These are phyloP conservation scores for Cornus kousa DNA, from an alignment of 148 eudicot species.

Conservation along the genomic window DNA sequence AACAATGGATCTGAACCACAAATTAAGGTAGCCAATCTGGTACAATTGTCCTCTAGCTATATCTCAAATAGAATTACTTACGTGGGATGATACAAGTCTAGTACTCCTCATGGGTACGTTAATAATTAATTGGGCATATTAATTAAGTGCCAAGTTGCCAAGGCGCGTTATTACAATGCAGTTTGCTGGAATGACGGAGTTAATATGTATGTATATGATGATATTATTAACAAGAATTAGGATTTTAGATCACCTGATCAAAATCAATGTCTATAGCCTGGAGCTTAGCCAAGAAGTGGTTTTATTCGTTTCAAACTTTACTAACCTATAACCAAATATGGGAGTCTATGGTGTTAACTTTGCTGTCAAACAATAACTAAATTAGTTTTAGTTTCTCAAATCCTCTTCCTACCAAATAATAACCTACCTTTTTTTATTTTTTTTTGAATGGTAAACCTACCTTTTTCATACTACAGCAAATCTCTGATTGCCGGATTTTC, in stretches of 20 bases:
- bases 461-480: not conserved
- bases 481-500: not conserved
- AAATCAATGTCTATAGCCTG: no score
- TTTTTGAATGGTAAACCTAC: no score
- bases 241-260: not conserved
- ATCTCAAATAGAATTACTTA: not conserved
- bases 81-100: not conserved
- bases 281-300: no score
- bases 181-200: not conserved
- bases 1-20: not conserved
- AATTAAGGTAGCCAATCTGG: not conserved
- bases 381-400: no score
- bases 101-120: not conserved
- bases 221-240: not conserved
- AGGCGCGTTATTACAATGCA: no score
- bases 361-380: not conserved
- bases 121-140: not conserved
- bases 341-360: not conserved
- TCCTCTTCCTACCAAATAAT: not conserved
- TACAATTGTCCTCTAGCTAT: not conserved
- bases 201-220: not conserved
- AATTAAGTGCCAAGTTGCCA: not conserved
- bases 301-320: not conserved
- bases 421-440: not conserved
- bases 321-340: not conserved